phyloP scores from a whole-genome alignment of 805 yeast genomes.

The Lachancea waltii region DNA sequence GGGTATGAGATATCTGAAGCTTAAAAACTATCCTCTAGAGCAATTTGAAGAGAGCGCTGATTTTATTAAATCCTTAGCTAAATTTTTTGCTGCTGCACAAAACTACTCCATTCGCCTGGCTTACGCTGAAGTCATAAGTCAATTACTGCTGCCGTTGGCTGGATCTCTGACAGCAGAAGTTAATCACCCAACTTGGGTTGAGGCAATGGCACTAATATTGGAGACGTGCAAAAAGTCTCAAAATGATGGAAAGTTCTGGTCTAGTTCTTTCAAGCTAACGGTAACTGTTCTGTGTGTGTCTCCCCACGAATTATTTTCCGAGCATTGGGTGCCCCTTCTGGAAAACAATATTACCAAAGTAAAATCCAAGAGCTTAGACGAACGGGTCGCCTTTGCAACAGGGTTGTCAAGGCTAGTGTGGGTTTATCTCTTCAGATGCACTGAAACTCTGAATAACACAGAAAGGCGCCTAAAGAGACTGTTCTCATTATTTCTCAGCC shows the following conservation, averaged over 20 bases:
- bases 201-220: constrained; percentile 62
- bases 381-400: constrained; percentile 51
- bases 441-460: constrained; percentile 85
- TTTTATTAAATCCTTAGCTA: constrained; percentile 76
- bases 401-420: constrained; percentile 73
- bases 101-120: constrained; percentile 64
- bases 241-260: constrained; percentile 51
- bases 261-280: constrained; percentile 56
- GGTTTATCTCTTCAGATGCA: constrained; percentile 81
- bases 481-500: constrained; percentile 48
- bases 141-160: constrained; percentile 73
- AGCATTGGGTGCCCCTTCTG: constrained; percentile 62
- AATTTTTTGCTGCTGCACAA: constrained; percentile 64
- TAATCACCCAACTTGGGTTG: constrained; percentile 92
- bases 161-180: constrained; percentile 87
- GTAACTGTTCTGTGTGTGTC: constrained; percentile 76
- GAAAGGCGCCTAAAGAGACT: constrained; percentile 68
- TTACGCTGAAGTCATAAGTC: constrained; percentile 78
- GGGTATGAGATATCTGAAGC: constrained; percentile 82
- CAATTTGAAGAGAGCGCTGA: constrained; percentile 90
- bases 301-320: constrained; percentile 65
- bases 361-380: constrained; percentile 51
- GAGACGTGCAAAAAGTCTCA: constrained; percentile 42
- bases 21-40: constrained; percentile 82
- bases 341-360: constrained; percentile 57